Evolutionary conservation across 768 basidiomycete species (phyloP).

Genomic region (Ramaria sp.): DNA sequence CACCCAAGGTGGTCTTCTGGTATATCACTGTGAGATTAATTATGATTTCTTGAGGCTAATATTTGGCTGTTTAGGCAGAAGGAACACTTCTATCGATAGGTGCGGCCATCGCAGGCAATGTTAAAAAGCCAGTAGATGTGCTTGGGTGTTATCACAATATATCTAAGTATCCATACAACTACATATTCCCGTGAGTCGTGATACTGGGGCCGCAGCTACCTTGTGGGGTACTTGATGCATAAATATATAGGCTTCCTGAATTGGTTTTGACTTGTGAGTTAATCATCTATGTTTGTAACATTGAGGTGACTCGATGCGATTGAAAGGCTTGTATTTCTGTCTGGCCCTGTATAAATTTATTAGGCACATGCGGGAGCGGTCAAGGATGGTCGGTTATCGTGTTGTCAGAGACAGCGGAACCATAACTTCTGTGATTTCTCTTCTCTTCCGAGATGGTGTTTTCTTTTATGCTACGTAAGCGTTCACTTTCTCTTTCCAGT

Average conservation of each 20-base stretch:
- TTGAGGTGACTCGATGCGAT: background rate
- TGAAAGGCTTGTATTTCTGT: background rate
- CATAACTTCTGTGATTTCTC: background rate
- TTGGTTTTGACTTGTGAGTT: background rate
- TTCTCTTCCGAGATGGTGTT: background rate
- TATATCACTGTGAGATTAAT: too few species aligned
- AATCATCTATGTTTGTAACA: background rate
- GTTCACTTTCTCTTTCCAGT: background rate
- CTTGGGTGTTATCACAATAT: background rate
- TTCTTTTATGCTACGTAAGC: background rate
- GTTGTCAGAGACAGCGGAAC: background rate
- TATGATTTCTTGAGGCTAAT: too few species aligned
- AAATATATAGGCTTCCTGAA: background rate
- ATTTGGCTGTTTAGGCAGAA: too few species aligned
- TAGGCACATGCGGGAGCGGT: background rate
- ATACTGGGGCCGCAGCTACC: background rate
- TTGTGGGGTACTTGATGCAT: background rate
- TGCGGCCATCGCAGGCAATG: too few species aligned
- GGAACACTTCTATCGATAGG: too few species aligned
- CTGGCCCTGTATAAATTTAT: background rate
- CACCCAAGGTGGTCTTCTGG: background rate
- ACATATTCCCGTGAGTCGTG: background rate
- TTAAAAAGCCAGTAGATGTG: background rate
- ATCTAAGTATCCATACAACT: background rate
- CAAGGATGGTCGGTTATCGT: background rate